These are phyloP conservation scores for Zizania palustris DNA, from an alignment of 202 grass and related monocot species.

Conservation along the genomic window DNA sequence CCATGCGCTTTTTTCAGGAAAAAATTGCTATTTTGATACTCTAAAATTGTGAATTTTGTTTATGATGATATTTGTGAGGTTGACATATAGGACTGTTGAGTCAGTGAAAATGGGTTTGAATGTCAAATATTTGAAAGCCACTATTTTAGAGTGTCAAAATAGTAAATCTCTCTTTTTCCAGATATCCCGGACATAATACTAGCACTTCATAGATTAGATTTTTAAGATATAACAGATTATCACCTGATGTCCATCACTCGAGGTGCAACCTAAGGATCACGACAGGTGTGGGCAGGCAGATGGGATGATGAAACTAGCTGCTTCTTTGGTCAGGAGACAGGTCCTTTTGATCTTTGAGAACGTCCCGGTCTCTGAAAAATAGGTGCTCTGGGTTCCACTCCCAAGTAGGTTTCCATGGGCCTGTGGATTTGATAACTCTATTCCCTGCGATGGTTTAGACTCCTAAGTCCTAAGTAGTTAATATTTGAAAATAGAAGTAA, in stretches of 20 bases:
- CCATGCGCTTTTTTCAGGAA: not conserved
- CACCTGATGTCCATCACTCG: not conserved
- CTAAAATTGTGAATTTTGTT: too few relatives aligned
- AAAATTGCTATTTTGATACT: too few relatives aligned
- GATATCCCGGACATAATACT: too few relatives aligned
- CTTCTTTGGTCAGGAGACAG: conserved; percentile 14
- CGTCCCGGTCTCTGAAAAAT: conserved; percentile 77
- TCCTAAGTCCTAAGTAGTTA: not conserved
- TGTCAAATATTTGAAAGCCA: not conserved
- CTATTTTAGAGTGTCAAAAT: too few relatives aligned
- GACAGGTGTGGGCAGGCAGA: too few relatives aligned
- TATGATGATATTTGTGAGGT: too few relatives aligned
- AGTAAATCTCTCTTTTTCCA: too few relatives aligned
- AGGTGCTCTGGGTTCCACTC: conserved; percentile 74
- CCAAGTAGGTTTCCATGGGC: conserved; percentile 68
- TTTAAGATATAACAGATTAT: not conserved
- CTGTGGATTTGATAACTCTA: conserved; percentile 79
- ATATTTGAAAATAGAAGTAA: not conserved
- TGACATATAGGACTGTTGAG: not conserved
- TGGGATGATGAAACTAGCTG: too few relatives aligned
- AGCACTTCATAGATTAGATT: too few relatives aligned
- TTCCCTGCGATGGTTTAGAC: conserved; percentile 43
- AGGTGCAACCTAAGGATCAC: not conserved
- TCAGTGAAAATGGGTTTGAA: not conserved
- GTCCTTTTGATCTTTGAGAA: conserved; percentile 80